A percentile compares a stretch with the other conserved stretches of the same genome.
phyloP scores from a whole-genome alignment of 768 basidiomycete genomes.

The Multifurca ochricompacta region DNA sequence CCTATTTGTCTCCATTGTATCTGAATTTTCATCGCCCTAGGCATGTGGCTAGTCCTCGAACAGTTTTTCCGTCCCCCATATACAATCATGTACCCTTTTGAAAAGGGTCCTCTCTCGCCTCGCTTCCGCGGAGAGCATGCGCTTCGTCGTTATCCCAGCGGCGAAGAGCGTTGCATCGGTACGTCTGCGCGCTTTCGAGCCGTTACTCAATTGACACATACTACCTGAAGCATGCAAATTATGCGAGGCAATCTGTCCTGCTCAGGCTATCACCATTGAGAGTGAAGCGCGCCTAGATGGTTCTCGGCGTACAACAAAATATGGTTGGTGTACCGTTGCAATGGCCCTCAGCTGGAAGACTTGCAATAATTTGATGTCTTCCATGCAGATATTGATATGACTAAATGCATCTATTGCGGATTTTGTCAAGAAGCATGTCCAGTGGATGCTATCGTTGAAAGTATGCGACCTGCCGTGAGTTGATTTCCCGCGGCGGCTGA shows the following conservation, averaged over 20 bases:
- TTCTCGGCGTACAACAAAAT: constrained; percentile 94
- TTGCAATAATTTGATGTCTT: neutral
- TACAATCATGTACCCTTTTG: constrained; percentile 97
- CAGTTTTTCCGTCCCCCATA: constrained; percentile 93
- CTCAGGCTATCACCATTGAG: constrained; percentile 99
- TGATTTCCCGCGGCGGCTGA: neutral
- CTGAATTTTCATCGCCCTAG: constrained; percentile 33
- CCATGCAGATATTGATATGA: constrained; percentile 92
- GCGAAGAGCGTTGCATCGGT: constrained; percentile 99
- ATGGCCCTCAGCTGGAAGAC: neutral
- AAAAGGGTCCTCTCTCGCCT: constrained; percentile 95
- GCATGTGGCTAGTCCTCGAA: constrained; percentile 96
- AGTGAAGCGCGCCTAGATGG: constrained; percentile 95
- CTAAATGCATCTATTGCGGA: constrained; percentile 99
- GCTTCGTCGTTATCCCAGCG: constrained; percentile 89
- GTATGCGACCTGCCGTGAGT: constrained; percentile 39
- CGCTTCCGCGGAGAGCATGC: constrained; percentile 99
- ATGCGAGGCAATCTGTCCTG: constrained; percentile 98
- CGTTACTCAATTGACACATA: neutral
- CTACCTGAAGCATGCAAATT: constrained; percentile 83
- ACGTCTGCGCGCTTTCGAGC: constrained; percentile 27
- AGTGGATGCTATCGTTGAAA: constrained; percentile 98
- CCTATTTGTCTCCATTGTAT: constrained; percentile 18
- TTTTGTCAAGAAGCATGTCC: constrained; percentile 99
- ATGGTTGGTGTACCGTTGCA: constrained; percentile 51